These are phyloP conservation scores for Fusarium keratoplasticum DNA, from an alignment of 2,329 filamentous ascomycete genomes.

Conservation along the genomic window DNA sequence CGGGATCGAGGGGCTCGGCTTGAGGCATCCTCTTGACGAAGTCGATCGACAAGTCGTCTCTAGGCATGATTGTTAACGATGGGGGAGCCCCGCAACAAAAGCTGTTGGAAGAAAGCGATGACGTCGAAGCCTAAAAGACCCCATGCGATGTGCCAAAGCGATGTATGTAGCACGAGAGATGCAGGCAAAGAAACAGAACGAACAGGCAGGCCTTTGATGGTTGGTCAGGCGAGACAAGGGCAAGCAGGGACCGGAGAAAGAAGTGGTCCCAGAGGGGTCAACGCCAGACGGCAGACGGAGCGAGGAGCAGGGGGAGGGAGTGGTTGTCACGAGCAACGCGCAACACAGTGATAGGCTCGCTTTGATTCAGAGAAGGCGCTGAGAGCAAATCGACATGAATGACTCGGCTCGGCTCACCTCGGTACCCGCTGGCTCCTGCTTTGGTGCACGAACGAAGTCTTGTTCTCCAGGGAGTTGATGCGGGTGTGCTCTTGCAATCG, in stretches of 20 bases:
- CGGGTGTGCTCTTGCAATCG: conserved; percentile 15
- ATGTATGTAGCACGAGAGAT: conserved; percentile 25
- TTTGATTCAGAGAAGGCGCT: conserved; percentile 39
- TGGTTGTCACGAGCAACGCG: conserved; percentile 49
- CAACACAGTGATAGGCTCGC: conserved; percentile 38
- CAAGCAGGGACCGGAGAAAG: conserved; percentile 33
- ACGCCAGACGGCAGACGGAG: conserved; percentile 19
- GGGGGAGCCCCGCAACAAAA: conserved; percentile 41
- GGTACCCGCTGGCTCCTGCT: conserved; percentile 40
- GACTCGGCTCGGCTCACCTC: conserved; percentile 49
- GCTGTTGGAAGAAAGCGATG: conserved; percentile 36
- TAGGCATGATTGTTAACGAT: conserved; percentile 75
- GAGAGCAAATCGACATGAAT: conserved; percentile 48
- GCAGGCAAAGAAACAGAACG: conserved; percentile 30
- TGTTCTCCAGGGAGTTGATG: conserved; percentile 15
- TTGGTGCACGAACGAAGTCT: conserved; percentile 15
- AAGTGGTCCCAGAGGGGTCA: conserved; percentile 42
- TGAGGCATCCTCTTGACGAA: conserved; percentile 75
- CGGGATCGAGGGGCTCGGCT: conserved; percentile 71
- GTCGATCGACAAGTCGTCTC: conserved; percentile 79
- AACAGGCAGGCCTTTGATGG: conserved; percentile 35
- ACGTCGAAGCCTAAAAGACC: conserved; percentile 35
- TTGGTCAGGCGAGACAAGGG: conserved; percentile 38
- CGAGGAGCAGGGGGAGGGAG: conserved; percentile 34
- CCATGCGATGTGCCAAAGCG: conserved; percentile 29